Evolutionary conservation across 768 basidiomycete species (phyloP).

Genomic region (Hydnum rufescens): DNA sequence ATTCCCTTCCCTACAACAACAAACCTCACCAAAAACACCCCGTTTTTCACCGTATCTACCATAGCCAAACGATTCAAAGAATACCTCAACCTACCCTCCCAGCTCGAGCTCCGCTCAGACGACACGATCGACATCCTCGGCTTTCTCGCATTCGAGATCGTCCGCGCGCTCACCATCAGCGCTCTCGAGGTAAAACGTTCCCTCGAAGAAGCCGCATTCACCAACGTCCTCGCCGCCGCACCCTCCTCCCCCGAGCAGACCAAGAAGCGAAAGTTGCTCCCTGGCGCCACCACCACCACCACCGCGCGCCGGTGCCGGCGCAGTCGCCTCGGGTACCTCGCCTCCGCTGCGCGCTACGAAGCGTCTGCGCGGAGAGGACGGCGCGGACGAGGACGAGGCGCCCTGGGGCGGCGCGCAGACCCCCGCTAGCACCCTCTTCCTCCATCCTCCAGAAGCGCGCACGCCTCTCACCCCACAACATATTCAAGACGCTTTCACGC

Average conservation of each 20-base stretch:
- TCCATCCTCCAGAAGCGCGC: conserved; percentile 63
- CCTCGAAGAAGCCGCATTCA: conserved; percentile 31
- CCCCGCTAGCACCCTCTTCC: conserved; percentile 53
- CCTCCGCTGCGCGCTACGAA: conserved; percentile 25
- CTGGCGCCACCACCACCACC: neutral
- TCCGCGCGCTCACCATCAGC: conserved; percentile 75
- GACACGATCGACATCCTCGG: conserved; percentile 94
- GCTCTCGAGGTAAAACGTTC: conserved; percentile 69
- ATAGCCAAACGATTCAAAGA: conserved; percentile 86
- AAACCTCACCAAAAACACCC: neutral
- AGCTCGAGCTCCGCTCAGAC: conserved; percentile 73
- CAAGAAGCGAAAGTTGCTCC: conserved; percentile 22
- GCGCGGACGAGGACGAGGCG: conserved; percentile 26
- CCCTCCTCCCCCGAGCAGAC: conserved; percentile 31
- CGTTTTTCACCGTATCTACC: conserved; percentile 1
- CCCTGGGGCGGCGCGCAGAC: conserved; percentile 20
- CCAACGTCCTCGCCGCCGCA: conserved; percentile 44
- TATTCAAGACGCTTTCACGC: conserved; percentile 75
- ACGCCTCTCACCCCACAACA: conserved; percentile 66
- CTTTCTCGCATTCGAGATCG: conserved; percentile 94
- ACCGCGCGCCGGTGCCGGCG: conserved; percentile 23
- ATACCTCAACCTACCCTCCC: conserved; percentile 73
- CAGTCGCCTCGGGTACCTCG: conserved; percentile 20
- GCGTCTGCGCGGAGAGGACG: conserved; percentile 37
- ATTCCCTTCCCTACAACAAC: neutral